Evolutionary conservation across 495 filamentous ascomycete genomes (phyloP), one percentile per base, ranked within the genome.

Genomic region (Penicillium canescens): DNA sequence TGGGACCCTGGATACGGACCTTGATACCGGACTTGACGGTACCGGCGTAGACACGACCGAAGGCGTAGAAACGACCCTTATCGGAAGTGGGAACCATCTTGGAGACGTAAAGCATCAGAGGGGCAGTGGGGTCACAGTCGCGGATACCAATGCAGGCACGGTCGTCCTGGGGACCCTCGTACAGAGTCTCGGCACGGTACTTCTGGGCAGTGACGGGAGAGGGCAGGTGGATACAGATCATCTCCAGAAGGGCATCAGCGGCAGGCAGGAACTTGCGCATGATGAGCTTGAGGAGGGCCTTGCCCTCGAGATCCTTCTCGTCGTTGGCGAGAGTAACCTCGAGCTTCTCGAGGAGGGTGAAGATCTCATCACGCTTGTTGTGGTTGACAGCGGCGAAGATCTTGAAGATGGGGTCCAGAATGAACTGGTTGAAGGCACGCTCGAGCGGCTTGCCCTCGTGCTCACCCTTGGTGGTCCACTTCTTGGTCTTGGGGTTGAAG

Each of bases 71-170:
- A 81, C 94, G 93, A 78, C 94, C 95, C 86, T 97, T 98, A 72
- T 99, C 94, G 69, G 92, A 93, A 57, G 94, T 98, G 67, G 94
- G 94, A 62, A 99, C 95, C 94, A 99, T 99, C 88, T 99, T 99
- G 70, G 94, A 99, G 77, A 99, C 92, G 86, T 99, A 99, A 58
- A 98, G 83, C 94, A 99, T 99, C 74, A 99, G 94, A 66, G 92
- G 90, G 68, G 84, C 94, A 82, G 94, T 96, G 77, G 92, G 82
- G 74, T 98, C 88, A 80, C 94, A 98, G 82, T 97, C 92, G 46
- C 92, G 91, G 82, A 99, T 97, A 82, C 85, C 90, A 69, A 95
- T 88, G 82, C 86, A 90, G 61, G 84, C 86, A 78, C 91, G 86
- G 65, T 99, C 94, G 74, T 99, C 94, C 24, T 76, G 64, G 54